A percentile compares a stretch with the other conserved stretches of the same genome.
Evolutionary conservation across 495 filamentous ascomycete genomes (phyloP).

Genomic region (Neurospora sp.): DNA sequence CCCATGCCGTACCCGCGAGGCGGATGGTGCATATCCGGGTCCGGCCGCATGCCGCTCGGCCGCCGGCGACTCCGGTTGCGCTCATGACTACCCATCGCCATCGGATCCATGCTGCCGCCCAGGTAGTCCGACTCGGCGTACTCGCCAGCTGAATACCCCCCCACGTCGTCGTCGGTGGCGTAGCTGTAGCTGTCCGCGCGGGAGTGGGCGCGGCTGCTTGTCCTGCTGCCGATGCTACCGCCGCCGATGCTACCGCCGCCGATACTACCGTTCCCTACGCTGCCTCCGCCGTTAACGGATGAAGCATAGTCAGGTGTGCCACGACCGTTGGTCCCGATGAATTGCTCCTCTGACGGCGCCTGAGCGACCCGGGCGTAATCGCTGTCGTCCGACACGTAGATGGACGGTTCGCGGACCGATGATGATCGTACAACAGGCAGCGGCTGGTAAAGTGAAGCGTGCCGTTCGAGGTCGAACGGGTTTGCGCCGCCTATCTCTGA

Average conservation of each 20-base stretch:
- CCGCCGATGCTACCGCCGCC: constrained; percentile 4
- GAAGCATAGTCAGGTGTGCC: background rate
- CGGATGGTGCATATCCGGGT: constrained; percentile 9
- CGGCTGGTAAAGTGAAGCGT: constrained; percentile 39
- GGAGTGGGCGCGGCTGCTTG: constrained; percentile 7
- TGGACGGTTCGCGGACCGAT: constrained; percentile 34
- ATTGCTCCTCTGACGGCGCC: constrained; percentile 2
- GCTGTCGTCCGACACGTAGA: constrained; percentile 42
- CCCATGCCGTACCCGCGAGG: constrained; percentile 1
- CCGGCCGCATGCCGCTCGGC: constrained; percentile 3
- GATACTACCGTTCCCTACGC: background rate
- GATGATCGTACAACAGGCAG: constrained; percentile 6
- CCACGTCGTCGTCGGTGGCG: constrained; percentile 13
- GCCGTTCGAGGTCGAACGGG: constrained; percentile 45
- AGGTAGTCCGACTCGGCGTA: constrained; percentile 21
- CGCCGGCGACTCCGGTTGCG: constrained; percentile 6
- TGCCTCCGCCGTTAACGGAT: background rate
- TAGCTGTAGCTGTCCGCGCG: constrained; percentile 18
- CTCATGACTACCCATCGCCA: constrained; percentile 9
- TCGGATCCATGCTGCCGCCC: background rate
- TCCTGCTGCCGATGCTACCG: background rate
- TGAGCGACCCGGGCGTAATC: constrained; percentile 24
- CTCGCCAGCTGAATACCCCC: constrained; percentile 17
- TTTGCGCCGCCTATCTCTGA: constrained; percentile 38
- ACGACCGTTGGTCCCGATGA: constrained; percentile 4